Evolutionary conservation across 768 basidiomycete species (phyloP).

Genomic region (Lactifluus echinatus): DNA sequence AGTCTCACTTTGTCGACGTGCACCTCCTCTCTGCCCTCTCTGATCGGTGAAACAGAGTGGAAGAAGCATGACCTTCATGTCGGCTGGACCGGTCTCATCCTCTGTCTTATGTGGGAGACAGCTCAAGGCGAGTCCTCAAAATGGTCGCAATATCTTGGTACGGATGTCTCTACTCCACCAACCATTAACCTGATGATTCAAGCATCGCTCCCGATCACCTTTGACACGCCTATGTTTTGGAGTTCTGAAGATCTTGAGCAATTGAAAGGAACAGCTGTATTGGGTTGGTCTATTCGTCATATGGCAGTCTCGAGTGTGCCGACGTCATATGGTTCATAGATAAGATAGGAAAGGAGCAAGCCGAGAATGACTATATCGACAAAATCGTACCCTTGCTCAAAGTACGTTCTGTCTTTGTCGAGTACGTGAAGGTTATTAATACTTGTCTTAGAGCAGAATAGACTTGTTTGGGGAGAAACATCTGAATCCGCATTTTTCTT

Average conservation of each 20-base stretch:
- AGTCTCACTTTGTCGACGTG: slow-evolving; percentile 66
- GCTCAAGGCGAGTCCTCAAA: slow-evolving; percentile 50
- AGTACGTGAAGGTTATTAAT: background rate
- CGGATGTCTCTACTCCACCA: slow-evolving; percentile 19
- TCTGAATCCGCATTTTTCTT: slow-evolving; percentile 43
- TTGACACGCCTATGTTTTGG: slow-evolving; percentile 98
- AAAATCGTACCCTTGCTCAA: slow-evolving; percentile 64
- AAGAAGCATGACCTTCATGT: slow-evolving; percentile 44
- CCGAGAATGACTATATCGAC: slow-evolving; percentile 60
- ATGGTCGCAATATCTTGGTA: slow-evolving; percentile 70
- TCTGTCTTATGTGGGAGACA: slow-evolving; percentile 95
- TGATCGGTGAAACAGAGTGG: slow-evolving; percentile 62
- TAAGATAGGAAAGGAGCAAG: slow-evolving; percentile 80
- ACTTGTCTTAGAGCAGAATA: slow-evolving; percentile 44
- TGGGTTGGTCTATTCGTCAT: slow-evolving; percentile 45
- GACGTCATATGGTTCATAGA: slow-evolving; percentile 35
- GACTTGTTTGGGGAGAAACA: slow-evolving; percentile 55
- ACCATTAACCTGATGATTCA: background rate
- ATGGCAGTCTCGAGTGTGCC: background rate
- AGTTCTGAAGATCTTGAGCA: slow-evolving; percentile 57
- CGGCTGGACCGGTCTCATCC: slow-evolving; percentile 83
- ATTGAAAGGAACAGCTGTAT: slow-evolving; percentile 76
- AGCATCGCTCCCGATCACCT: slow-evolving; percentile 62
- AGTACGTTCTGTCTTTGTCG: slow-evolving; percentile 34
- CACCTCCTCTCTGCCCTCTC: slow-evolving; percentile 56